These are phyloP conservation scores for Suillus subaureus DNA, from an alignment of 768 basidiomycete genomes.

Conservation along the genomic window DNA sequence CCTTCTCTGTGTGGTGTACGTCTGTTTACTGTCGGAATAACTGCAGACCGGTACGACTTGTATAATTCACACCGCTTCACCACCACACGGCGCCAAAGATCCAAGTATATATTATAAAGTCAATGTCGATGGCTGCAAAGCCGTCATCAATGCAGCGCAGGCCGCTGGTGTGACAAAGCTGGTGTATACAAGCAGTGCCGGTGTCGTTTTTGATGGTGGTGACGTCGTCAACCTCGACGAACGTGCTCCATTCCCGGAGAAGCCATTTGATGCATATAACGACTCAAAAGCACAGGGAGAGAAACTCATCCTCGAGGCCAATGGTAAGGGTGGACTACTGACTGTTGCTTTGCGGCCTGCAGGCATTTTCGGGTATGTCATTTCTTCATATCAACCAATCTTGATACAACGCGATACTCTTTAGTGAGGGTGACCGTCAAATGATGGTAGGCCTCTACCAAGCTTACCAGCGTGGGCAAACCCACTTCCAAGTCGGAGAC, in stretches of 20 bases:
- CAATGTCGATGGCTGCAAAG: constrained; percentile 89
- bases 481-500: constrained; percentile 90
- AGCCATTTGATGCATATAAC: constrained; percentile 89
- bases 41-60: constrained; percentile 78
- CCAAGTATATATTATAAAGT: constrained; percentile 85
- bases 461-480: constrained; percentile 80
- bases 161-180: constrained; percentile 77
- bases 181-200: constrained; percentile 93
- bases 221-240: constrained; percentile 89
- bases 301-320: constrained; percentile 79
- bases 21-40: neutral
- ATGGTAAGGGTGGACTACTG: constrained; percentile 78
- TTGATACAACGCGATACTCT: constrained; percentile 1
- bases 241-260: constrained; percentile 71
- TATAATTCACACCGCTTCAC: constrained; percentile 95
- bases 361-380: constrained; percentile 89
- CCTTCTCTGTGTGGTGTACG: neutral
- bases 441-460: constrained; percentile 76
- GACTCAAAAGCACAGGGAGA: constrained; percentile 93
- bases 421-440: constrained; percentile 90
- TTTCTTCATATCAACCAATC: neutral
- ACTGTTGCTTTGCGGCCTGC: constrained; percentile 92
- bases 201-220: constrained; percentile 83
- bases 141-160: constrained; percentile 81
- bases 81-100: constrained; percentile 67